Evolutionary conservation across 441 rosid genomes (phyloP), one percentile per base, ranked within the genome.

Genomic region (Eutrema salsugineum): DNA sequence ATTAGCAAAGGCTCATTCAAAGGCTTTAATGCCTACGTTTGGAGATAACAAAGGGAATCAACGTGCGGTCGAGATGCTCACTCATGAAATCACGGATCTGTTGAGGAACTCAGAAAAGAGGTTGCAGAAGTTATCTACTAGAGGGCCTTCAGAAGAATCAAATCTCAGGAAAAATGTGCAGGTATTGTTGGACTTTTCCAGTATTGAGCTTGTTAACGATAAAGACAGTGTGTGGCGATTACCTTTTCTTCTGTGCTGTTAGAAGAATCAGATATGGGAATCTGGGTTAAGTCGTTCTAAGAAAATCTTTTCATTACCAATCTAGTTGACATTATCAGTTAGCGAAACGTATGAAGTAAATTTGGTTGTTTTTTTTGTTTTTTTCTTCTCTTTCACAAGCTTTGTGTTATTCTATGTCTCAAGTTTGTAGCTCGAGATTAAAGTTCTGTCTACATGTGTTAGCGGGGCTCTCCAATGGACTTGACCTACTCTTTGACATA

Each of bases 21-120:
- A 94, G 81, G 95, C 96, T 64, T 70, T 91, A 30, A 88, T 91
- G 98, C 98, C 98, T 76, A 86, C 98, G 0, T 91, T 93, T 77
- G 98, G 93, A 44, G 97, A 93, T 72, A 88, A 91, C 39, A 93
- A 82, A 78, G 97, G 89, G 71, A 90, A 80, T 60, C 96, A 94
- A 58, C 88, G 64, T 11, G 70, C 50, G 11, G 93, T 93, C 19
- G 97, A 93, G 87, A 60, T 71, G 75, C 85, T 91, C 24, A 91
- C 93, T 62, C 87, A 69, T 44, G 97, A 89, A 68, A 80, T 89
- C 72, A 93, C 98, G 0, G 80, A 77, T 73, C 70, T 91, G 36
- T 68, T 94, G 70, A 91, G 81, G 78, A 88, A 83, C 75, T 94
- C 98, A 7, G 96, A 94, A 72, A 91, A 84, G 85, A 84, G 84